These are phyloP conservation scores for Biancaea sappan DNA, from an alignment of 306 rosid genomes.

Conservation along the genomic window DNA sequence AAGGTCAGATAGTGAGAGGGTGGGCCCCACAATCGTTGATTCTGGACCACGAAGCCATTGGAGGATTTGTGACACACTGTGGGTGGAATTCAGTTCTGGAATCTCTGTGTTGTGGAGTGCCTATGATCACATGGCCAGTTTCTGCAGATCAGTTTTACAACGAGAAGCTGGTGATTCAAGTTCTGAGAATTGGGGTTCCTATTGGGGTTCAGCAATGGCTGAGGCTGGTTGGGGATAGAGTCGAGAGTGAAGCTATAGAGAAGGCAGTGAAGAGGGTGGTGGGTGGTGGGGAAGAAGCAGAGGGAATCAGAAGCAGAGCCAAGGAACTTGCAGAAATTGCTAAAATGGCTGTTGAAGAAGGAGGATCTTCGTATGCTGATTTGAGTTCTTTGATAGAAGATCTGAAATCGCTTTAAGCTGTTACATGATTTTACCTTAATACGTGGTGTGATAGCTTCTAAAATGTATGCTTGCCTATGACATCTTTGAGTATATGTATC, in stretches of 20 bases:
- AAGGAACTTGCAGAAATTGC: conserved; percentile 23
- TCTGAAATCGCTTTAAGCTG: neutral
- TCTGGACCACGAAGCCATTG: too few relatives aligned
- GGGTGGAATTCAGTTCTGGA: too few relatives aligned
- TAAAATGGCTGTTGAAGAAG: conserved; percentile 15
- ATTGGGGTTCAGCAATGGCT: conserved; percentile 36
- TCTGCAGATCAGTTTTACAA: conserved; percentile 39
- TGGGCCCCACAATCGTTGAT: conserved; percentile 48
- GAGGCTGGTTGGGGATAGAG: neutral
- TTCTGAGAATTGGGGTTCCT: conserved; percentile 37
- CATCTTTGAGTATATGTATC: too few relatives aligned
- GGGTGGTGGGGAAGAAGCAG: conserved; percentile 36
- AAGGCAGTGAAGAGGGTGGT: conserved; percentile 8
- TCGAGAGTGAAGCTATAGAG: too few relatives aligned
- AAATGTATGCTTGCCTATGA: too few relatives aligned
- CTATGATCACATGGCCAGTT: conserved; percentile 39
- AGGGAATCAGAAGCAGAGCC: conserved; percentile 34
- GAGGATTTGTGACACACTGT: too few relatives aligned
- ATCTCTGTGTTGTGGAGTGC: conserved; percentile 23
- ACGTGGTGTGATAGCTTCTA: too few relatives aligned
- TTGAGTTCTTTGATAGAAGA: conserved; percentile 19
- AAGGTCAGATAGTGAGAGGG: too few relatives aligned
- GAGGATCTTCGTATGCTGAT: conserved; percentile 32
- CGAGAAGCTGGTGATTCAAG: conserved; percentile 38
- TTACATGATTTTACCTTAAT: too few relatives aligned